These are phyloP conservation scores for Paraphaeosphaeria sporulosa DNA, from an alignment of 2,329 filamentous ascomycete species.

Conservation along the genomic window DNA sequence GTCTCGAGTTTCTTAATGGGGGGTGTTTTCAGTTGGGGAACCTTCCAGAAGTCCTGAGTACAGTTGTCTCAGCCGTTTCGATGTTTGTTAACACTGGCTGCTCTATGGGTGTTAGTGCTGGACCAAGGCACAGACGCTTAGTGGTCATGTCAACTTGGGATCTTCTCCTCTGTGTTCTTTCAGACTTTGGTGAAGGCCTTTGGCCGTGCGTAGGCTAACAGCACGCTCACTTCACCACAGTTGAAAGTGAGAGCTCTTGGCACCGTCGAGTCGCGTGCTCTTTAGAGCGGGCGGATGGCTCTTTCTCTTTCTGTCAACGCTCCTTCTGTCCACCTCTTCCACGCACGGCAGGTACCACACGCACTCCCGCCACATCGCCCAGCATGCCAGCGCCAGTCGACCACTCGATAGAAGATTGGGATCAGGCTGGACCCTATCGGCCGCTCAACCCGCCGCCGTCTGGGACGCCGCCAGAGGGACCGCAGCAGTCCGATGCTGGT, in stretches of 20 bases:
- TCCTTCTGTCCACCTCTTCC: background rate
- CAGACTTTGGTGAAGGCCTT: too few species aligned
- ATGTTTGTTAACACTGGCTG: too few species aligned
- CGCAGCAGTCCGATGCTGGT: background rate
- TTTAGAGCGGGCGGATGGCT: too few species aligned
- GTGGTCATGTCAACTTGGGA: too few species aligned
- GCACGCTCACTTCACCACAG: slow-evolving; percentile 3
- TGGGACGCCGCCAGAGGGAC: background rate
- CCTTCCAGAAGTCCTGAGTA: too few species aligned
- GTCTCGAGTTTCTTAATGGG: too few species aligned
- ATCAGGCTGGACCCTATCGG: background rate
- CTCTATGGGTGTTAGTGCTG: too few species aligned
- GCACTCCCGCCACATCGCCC: background rate
- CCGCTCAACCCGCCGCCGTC: background rate
- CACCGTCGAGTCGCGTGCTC: too few species aligned
- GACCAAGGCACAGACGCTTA: too few species aligned
- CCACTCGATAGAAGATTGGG: background rate
- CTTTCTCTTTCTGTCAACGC: background rate
- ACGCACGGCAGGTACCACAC: background rate
- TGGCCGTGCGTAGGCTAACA: background rate
- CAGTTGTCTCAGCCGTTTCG: too few species aligned
- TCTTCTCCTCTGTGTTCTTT: too few species aligned
- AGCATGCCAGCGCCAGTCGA: background rate
- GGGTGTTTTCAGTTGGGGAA: too few species aligned
- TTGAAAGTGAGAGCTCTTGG: background rate